Evolutionary conservation across 495 filamentous ascomycete genomes (phyloP).

Genomic region (Zalerion maritima): DNA sequence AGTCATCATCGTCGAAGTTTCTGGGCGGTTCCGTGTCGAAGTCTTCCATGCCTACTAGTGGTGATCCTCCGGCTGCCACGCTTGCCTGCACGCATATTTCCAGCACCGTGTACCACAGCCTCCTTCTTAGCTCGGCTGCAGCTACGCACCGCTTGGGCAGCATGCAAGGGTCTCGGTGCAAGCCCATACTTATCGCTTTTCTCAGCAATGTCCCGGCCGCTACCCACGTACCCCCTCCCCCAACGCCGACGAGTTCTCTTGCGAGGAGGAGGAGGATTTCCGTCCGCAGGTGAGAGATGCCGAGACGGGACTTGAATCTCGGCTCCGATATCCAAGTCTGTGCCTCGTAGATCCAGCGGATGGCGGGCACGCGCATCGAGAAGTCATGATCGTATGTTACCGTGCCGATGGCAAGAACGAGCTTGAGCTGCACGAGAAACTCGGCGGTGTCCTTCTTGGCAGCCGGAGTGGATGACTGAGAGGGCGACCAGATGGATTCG

Average conservation of each 20-base stretch:
- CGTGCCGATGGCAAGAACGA: conserved; percentile 37
- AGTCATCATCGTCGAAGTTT: conserved; percentile 33
- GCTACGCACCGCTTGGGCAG: conserved; percentile 15
- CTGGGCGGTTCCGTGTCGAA: conserved; percentile 35
- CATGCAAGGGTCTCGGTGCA: conserved; percentile 13
- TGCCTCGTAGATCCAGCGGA: conserved; percentile 40
- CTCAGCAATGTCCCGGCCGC: conserved; percentile 7
- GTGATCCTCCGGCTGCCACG: conserved; percentile 38
- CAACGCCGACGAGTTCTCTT: conserved; percentile 28
- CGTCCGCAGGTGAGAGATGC: conserved; percentile 28
- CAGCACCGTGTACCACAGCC: conserved; percentile 48
- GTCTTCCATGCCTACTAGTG: conserved; percentile 30
- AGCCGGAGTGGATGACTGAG: conserved; percentile 9
- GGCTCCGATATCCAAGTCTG: conserved; percentile 37
- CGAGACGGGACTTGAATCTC: conserved; percentile 29
- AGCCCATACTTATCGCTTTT: conserved; percentile 11
- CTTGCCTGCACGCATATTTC: conserved; percentile 39
- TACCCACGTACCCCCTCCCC: conserved; percentile 24
- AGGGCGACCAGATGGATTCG: conserved; percentile 13
- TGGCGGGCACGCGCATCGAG: conserved; percentile 28
- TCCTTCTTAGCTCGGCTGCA: conserved; percentile 42
- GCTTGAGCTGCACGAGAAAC: conserved; percentile 37
- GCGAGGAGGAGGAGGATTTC: conserved; percentile 34
- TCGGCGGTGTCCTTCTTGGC: conserved; percentile 23
- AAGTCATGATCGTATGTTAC: conserved; percentile 25